Evolutionary conservation across 2,329 filamentous ascomycete genomes (phyloP).

Genomic region (Neofusicoccum sp.): DNA sequence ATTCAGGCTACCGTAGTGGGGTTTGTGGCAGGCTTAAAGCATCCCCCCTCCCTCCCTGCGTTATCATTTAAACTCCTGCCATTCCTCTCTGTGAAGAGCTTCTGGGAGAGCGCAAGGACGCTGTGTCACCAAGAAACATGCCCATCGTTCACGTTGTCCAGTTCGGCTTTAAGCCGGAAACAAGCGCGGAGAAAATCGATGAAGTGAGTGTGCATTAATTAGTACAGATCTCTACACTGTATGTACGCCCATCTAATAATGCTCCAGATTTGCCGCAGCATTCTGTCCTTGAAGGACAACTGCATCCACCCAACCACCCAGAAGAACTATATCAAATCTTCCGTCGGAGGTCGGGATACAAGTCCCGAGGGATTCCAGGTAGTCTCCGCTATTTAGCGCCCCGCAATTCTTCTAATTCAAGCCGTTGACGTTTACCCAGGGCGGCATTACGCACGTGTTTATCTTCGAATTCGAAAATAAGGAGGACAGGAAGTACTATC

Average conservation of each 20-base stretch:
- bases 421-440: conserved; percentile 33
- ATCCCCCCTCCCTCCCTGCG: no score
- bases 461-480: conserved; percentile 63
- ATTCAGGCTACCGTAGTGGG: no score
- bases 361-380: conserved; percentile 62
- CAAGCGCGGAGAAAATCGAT: conserved; percentile 51
- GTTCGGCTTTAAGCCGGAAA: conserved; percentile 61
- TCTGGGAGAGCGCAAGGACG: background rate
- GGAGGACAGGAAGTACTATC: conserved; percentile 67
- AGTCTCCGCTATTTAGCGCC: conserved; percentile 20
- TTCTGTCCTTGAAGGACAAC: conserved; percentile 56
- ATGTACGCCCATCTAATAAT: conserved; percentile 6
- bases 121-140: conserved; percentile 45
- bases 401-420: background rate
- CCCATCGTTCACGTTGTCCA: conserved; percentile 66
- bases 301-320: conserved; percentile 61
- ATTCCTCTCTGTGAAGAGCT: background rate
- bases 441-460: conserved; percentile 67
- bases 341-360: conserved; percentile 61
- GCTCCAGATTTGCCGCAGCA: conserved; percentile 53
- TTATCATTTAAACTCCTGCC: background rate
- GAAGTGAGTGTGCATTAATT: conserved; percentile 48
- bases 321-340: conserved; percentile 59
- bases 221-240: conserved; percentile 5
- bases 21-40: no score